Percentiles rank a stretch among this genome's conserved stretches.
These are phyloP conservation scores for Globisporangium rhizosaccharum DNA, from an alignment of 352 stramenopile species.

Conservation along the genomic window DNA sequence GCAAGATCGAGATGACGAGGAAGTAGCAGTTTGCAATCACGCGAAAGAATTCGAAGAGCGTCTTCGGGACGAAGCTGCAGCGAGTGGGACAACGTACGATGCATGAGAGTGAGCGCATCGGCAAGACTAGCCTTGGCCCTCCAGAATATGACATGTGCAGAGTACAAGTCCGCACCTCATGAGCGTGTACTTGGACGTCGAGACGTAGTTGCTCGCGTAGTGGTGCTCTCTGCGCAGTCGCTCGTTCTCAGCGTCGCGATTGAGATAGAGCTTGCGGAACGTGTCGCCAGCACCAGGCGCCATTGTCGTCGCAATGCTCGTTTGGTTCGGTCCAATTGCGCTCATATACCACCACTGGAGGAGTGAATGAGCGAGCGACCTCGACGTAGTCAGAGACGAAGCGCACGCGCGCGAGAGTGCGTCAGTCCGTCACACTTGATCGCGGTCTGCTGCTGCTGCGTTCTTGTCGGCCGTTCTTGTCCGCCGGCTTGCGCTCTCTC, in stretches of 20 bases:
- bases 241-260: conserved; percentile 62
- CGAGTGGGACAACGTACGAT: too few species aligned
- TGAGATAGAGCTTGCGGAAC: conserved; percentile 51
- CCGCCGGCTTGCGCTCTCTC: too few species aligned
- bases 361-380: not conserved
- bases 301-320: conserved; percentile 4
- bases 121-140: too few species aligned
- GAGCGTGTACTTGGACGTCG: conserved; percentile 92
- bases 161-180: conserved; percentile 23
- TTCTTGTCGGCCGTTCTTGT: too few species aligned
- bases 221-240: conserved; percentile 26
- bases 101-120: too few species aligned
- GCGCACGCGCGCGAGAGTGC: too few species aligned
- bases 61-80: conserved; percentile 90
- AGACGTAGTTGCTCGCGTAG: conserved; percentile 73
- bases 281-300: conserved; percentile 10
- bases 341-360: conserved; percentile 1
- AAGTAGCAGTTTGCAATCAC: conserved; percentile 95
- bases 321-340: conserved; percentile 2
- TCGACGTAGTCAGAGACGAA: too few species aligned
- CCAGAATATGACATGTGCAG: too few species aligned
- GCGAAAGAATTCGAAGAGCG: conserved; percentile 92
- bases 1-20: conserved; percentile 90
- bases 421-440: too few species aligned
- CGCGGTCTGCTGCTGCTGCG: too few species aligned